Percentiles rank a stretch among this genome's conserved stretches.
phyloP scores from a whole-genome alignment of 257 asterid species.

The Euphrasia confusa region DNA sequence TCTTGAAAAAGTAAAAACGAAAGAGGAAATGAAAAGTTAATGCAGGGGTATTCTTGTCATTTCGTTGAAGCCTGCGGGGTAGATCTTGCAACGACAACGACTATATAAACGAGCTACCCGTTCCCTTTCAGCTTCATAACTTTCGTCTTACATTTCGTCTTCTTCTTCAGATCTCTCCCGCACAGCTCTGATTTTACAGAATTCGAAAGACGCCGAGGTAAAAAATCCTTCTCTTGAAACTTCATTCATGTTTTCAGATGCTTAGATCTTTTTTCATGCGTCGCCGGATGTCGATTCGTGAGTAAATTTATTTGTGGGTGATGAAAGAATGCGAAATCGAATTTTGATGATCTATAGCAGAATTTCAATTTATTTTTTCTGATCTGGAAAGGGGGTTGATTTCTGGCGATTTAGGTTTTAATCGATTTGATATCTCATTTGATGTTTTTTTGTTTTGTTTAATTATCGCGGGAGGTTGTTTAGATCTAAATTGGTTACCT shows the following conservation, averaged over 20 bases:
- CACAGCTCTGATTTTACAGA: slow-evolving; percentile 1
- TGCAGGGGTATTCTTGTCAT: slow-evolving; percentile 23
- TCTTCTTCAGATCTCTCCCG: slow-evolving; percentile 20
- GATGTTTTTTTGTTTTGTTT: neutral
- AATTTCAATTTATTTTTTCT: neutral
- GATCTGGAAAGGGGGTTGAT: neutral
- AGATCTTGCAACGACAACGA: slow-evolving; percentile 37
- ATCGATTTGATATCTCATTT: neutral
- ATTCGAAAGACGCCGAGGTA: slow-evolving; percentile 31
- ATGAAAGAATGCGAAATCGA: neutral
- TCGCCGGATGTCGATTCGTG: slow-evolving; percentile 10
- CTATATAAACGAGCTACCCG: slow-evolving; percentile 40
- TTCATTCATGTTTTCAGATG: neutral
- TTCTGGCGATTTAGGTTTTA: neutral
- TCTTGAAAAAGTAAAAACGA: neutral
- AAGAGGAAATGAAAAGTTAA: neutral
- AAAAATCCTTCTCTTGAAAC: slow-evolving; percentile 11
- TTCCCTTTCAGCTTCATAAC: slow-evolving; percentile 28
- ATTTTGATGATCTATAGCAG: neutral
- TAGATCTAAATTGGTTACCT: neutral
- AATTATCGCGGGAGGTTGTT: neutral
- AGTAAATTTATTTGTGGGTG: neutral
- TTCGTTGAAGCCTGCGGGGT: slow-evolving; percentile 22
- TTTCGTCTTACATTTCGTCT: slow-evolving; percentile 9
- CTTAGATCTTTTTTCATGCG: slow-evolving; percentile 10